Evolutionary conservation across 179 eudicot genomes (phyloP), one percentile per base, ranked within the genome.

Genomic region (Spinacia oleracea): DNA sequence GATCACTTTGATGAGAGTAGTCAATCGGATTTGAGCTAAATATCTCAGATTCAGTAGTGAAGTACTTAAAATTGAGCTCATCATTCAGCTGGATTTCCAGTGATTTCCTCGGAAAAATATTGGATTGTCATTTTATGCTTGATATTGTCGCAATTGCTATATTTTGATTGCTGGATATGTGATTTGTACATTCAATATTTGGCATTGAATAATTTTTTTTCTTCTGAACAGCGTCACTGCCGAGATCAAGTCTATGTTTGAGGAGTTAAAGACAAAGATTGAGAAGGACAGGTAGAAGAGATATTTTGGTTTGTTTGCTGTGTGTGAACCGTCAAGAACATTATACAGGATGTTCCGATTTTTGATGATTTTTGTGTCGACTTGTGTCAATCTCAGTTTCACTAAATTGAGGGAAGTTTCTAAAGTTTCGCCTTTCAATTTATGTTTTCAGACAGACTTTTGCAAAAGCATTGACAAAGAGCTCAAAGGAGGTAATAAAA

Each of bases 401-500:
- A 35, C 27, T 29, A 0, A 8, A 20, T 56, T 25, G 29, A 42
- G 32, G 16, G n/a, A 51, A 74, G 20, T n/a, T 27, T 29, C 72
- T 75, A 9, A 45, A 53, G 42, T 68, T 73, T 50, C 27, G 0
- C 14, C n/a, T 63, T 67, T 2, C 29, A 42, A 56, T 29, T 58
- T 64, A 56, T 45, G 15, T 9, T 80, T 53, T 60, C 91, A 96
- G 99, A 88, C 93, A 91, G 80, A 80, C 83, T 78, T 88, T 91
- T 84, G 97, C 89, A 1, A 93, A 90, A 86, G 91, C 91, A 53
- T 85, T 93, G 77, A 85, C 89, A 32, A 96, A 89, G 88, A 93
- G 92, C 88, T 90, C 94, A 51, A 96, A 93, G 87, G 99, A 96
- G 99, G 99, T 93, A 40, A 56, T 86, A 16, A 6, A 27, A 50